Conservation (phyloP, 164 flowering plant species). For the Sextonia rubra region DNA sequence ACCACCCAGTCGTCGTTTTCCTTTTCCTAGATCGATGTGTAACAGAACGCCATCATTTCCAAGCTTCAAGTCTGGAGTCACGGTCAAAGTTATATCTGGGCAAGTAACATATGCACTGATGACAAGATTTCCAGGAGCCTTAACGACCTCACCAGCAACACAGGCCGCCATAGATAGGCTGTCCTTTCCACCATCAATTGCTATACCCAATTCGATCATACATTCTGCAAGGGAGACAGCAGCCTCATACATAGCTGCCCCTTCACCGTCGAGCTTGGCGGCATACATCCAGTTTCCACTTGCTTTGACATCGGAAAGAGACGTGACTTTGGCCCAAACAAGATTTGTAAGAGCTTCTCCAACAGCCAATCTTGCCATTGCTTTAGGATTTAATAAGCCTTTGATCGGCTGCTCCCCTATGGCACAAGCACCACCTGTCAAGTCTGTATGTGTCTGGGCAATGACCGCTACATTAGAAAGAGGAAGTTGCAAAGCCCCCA, state of each 20-base stretch:
- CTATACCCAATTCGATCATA: constrained; percentile 89
- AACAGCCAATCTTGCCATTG: constrained; percentile 89
- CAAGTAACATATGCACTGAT: constrained; percentile 86
- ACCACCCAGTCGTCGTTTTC: constrained; percentile 84
- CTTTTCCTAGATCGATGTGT: constrained; percentile 83
- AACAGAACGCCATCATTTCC: constrained; percentile 73
- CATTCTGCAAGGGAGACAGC: constrained; percentile 78
- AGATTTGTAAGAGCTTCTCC: constrained; percentile 98
- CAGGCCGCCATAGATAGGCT: constrained; percentile 97
- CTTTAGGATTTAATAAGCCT: constrained; percentile 78
- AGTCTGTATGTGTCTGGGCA: constrained; percentile 62
- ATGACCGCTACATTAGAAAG: constrained; percentile 97
- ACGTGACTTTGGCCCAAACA: constrained; percentile 88
- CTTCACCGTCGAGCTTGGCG: constrained; percentile 96
- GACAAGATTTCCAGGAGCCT: constrained; percentile 94
- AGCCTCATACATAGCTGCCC: constrained; percentile 95
- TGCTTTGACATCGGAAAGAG: constrained; percentile 87
- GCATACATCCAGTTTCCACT: constrained; percentile 99
- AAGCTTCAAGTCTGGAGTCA: constrained; percentile 91
- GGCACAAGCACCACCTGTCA: constrained; percentile 92
- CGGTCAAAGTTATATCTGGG: constrained; percentile 92
- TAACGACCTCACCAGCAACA: constrained; percentile 74
- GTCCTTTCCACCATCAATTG: constrained; percentile 98
- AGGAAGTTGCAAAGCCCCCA: constrained; percentile 87
- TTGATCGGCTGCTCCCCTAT: constrained; percentile 95